phyloP scores from a whole-genome alignment of 495 filamentous ascomycete genomes.

The Alectoria sarmentosa region DNA sequence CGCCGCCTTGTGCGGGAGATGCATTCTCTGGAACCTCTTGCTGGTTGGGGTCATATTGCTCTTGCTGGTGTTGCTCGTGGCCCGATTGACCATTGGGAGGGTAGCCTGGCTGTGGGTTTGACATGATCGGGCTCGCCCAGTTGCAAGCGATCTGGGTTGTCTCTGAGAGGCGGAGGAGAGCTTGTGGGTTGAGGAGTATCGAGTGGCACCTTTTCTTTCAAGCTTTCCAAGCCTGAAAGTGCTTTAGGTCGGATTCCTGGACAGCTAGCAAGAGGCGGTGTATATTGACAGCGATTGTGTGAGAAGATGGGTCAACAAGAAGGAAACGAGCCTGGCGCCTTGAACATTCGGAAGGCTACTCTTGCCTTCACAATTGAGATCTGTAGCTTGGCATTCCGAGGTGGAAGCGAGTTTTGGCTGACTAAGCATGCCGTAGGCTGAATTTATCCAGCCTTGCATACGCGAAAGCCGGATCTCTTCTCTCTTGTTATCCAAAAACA shows the following conservation, averaged over 20 bases:
- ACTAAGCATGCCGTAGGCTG: background rate
- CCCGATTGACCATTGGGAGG: constrained; percentile 39
- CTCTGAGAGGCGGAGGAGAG: background rate
- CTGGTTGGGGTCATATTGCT: constrained; percentile 40
- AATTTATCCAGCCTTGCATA: too few relatives aligned
- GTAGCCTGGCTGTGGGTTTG: constrained; percentile 60
- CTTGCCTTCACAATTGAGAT: background rate
- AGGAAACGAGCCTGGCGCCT: background rate
- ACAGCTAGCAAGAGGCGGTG: background rate
- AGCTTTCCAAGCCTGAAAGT: background rate
- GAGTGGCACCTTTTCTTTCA: background rate
- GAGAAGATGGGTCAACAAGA: background rate
- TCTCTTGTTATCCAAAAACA: too few relatives aligned
- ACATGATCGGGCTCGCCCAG: constrained; percentile 31
- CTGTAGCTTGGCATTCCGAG: background rate
- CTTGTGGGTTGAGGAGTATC: background rate
- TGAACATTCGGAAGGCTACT: background rate
- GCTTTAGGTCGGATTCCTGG: background rate
- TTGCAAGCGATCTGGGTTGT: background rate
- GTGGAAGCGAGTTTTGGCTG: too few relatives aligned
- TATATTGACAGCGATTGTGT: background rate
- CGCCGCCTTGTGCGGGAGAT: constrained; percentile 33
- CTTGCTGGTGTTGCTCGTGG: constrained; percentile 39
- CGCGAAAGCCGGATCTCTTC: background rate
- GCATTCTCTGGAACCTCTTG: constrained; percentile 40